phyloP scores from a whole-genome alignment of 805 yeast species.

The Soucietia sequanensis region DNA sequence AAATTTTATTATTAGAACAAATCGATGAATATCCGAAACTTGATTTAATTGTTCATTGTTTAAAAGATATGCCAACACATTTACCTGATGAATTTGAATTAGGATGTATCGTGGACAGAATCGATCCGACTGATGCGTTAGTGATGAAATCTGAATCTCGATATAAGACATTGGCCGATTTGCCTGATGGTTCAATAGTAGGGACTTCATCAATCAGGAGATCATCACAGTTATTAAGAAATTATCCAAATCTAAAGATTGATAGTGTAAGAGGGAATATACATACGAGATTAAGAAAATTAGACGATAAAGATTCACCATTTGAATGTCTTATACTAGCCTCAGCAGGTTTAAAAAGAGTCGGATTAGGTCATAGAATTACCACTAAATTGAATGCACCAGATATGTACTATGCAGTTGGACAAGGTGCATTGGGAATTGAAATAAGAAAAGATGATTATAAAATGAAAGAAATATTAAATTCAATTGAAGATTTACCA shows the following conservation, averaged over 20 bases:
- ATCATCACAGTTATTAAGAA: constrained; percentile 82
- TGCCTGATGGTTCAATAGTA: constrained; percentile 82
- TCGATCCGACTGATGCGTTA: constrained; percentile 92
- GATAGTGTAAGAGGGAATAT: constrained; percentile 80
- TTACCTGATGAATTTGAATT: constrained; percentile 87
- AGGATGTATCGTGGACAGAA: constrained; percentile 83
- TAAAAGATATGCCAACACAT: constrained; percentile 90
- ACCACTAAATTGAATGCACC: constrained; percentile 67
- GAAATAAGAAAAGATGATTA: constrained; percentile 78
- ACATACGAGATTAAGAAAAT: constrained; percentile 75
- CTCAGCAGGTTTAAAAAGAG: constrained; percentile 83
- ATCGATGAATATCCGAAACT: constrained; percentile 64
- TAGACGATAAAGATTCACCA: constrained; percentile 67
- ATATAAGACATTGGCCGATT: constrained; percentile 63
- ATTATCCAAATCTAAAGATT: constrained; percentile 72
- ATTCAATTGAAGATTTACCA: constrained; percentile 60
- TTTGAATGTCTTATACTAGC: constrained; percentile 82
- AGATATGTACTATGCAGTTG: constrained; percentile 93
- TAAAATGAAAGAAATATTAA: constrained; percentile 56
- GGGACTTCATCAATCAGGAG: constrained; percentile 96
- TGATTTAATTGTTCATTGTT: constrained; percentile 89
- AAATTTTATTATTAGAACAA: constrained; percentile 63
- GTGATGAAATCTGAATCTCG: constrained; percentile 67
- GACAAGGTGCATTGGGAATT: constrained; percentile 97
- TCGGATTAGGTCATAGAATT: constrained; percentile 72